Evolutionary conservation across 768 basidiomycete species (phyloP).

Genomic region (Mycena epipterygia): DNA sequence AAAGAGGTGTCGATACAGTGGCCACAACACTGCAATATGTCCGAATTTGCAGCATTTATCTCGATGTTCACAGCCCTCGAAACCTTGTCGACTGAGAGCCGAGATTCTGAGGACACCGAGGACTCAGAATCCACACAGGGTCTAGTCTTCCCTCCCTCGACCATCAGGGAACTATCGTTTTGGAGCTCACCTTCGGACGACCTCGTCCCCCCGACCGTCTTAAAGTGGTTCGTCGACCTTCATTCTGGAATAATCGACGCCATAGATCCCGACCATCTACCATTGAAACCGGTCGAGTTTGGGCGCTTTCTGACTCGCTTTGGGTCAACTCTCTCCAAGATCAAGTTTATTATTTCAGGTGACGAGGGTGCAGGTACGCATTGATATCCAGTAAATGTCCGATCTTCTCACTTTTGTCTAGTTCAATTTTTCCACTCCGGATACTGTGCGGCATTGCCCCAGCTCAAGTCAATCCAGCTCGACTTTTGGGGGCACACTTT

Average conservation of each 20-base stretch:
- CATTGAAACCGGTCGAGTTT: not conserved
- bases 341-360: not conserved
- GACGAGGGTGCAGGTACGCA: not conserved
- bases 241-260: conserved; percentile 8
- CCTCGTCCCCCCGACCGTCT: not conserved
- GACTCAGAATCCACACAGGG: not conserved
- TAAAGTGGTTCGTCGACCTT: not conserved
- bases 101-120: not conserved
- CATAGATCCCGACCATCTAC: not conserved
- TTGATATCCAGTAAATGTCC: not conserved
- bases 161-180: not conserved
- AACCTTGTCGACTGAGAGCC: not conserved
- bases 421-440: not conserved
- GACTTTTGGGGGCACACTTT: not conserved
- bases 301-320: not conserved
- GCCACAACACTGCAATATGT: not conserved
- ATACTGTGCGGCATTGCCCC: conserved; percentile 4
- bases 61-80: not conserved
- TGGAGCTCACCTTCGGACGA: not conserved
- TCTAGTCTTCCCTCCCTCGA: not conserved
- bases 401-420: conserved; percentile 5
- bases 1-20: not conserved
- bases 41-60: not conserved
- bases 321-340: conserved; percentile 3
- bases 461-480: conserved; percentile 10